These are phyloP conservation scores for Rhododendron mucronatum DNA, from an alignment of 148 eudicot genomes.

Conservation along the genomic window DNA sequence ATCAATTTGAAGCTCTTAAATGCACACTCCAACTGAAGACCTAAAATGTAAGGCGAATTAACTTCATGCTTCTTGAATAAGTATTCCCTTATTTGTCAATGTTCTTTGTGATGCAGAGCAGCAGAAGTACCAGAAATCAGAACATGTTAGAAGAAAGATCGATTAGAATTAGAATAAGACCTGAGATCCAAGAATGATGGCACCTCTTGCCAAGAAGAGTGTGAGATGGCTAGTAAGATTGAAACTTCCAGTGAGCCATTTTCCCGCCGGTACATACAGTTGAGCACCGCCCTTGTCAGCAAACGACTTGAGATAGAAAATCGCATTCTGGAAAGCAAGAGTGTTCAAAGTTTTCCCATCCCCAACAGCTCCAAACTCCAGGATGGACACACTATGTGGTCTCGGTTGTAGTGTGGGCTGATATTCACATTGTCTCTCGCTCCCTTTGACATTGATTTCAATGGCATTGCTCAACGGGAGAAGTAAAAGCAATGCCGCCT, in stretches of 20 bases:
- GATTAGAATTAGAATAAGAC: conserved; percentile 19
- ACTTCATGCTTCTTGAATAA: neutral
- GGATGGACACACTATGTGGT: conserved; percentile 60
- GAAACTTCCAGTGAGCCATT: conserved; percentile 58
- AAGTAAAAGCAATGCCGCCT: conserved; percentile 46
- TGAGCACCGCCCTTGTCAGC: conserved; percentile 68
- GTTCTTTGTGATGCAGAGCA: neutral
- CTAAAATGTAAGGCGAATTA: neutral
- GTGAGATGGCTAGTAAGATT: conserved; percentile 66
- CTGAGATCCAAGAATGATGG: conserved; percentile 56
- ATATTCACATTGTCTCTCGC: conserved; percentile 34
- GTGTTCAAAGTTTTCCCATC: conserved; percentile 60
- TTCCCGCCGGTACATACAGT: conserved; percentile 50
- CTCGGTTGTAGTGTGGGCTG: conserved; percentile 44
- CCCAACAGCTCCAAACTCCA: conserved; percentile 60
- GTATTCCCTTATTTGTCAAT: neutral
- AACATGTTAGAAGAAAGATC: neutral
- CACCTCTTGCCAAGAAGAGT: conserved; percentile 57
- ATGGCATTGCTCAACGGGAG: conserved; percentile 26
- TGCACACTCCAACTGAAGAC: neutral
- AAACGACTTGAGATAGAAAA: conserved; percentile 57
- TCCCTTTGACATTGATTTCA: conserved; percentile 21
- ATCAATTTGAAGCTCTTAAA: neutral
- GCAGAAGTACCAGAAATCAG: neutral
- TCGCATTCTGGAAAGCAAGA: conserved; percentile 54